Conservation (phyloP, 2,329 filamentous ascomycete species). For the Beauveria pseudobassiana region DNA sequence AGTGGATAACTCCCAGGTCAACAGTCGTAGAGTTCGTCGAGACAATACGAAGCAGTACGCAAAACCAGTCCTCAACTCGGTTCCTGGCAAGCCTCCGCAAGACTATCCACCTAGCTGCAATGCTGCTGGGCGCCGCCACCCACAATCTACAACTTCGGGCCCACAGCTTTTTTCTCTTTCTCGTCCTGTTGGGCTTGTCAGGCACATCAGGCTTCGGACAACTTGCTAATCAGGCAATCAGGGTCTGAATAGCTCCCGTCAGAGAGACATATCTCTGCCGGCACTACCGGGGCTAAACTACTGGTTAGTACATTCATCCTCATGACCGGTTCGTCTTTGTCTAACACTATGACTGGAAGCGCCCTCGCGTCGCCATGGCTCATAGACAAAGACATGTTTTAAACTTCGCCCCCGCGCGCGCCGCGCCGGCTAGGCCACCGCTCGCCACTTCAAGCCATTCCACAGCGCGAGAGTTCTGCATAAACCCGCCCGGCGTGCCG, state of each 20-base stretch:
- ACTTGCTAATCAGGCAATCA: too few relatives aligned
- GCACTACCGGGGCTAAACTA: too few relatives aligned
- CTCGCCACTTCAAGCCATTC: background rate
- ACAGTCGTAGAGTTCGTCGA: background rate
- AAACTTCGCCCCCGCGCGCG: background rate
- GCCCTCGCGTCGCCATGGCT: background rate
- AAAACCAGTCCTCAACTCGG: background rate
- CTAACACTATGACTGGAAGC: too few relatives aligned
- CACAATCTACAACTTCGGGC: conserved; percentile 10
- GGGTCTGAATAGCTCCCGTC: background rate
- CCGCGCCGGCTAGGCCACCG: background rate
- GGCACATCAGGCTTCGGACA: too few relatives aligned
- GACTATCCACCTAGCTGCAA: conserved; percentile 1
- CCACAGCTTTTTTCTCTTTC: background rate
- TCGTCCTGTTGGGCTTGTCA: too few relatives aligned
- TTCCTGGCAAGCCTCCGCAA: background rate
- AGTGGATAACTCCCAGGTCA: background rate
- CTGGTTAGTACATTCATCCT: too few relatives aligned
- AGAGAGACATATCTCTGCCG: background rate
- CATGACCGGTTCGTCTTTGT: too few relatives aligned
- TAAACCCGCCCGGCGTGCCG: background rate
- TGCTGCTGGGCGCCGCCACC: conserved; percentile 10
- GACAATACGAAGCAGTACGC: background rate
- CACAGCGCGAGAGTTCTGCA: background rate
- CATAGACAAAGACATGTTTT: background rate